phyloP scores from a whole-genome alignment of 352 stramenopile species.

The Pythium monospermum region DNA sequence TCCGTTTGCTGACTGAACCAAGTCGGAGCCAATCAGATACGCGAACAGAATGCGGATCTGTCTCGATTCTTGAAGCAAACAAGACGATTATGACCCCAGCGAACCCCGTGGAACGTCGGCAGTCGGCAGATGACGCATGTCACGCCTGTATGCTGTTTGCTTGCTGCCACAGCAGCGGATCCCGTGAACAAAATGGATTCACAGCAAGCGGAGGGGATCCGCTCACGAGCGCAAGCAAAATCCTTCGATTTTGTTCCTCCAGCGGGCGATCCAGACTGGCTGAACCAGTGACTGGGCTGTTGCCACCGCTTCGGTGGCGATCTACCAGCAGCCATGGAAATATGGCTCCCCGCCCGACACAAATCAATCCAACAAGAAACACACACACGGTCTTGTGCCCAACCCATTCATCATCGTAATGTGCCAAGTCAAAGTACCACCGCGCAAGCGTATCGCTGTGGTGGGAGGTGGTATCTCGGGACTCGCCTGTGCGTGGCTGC shows the following conservation, averaged over 20 bases:
- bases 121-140: not conserved
- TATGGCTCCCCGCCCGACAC: not conserved
- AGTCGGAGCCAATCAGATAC: conserved; percentile 5
- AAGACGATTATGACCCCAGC: not conserved
- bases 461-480: conserved; percentile 32
- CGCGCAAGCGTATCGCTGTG: conserved; percentile 28
- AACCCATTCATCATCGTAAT: not conserved
- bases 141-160: not conserved
- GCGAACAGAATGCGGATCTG: conserved; percentile 1
- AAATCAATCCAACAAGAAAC: not conserved
- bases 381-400: not conserved
- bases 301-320: too few species aligned
- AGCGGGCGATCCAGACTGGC: too few species aligned
- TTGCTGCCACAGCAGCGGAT: not conserved
- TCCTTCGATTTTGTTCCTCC: not conserved
- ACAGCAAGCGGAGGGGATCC: too few species aligned
- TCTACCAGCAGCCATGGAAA: not conserved
- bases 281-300: too few species aligned
- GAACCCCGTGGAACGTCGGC: not conserved
- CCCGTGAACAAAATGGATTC: not conserved
- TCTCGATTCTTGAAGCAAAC: not conserved
- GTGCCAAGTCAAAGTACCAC: conserved; percentile 6
- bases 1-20: not conserved
- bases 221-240: not conserved
- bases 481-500: conserved; percentile 24